These are phyloP conservation scores for Claviceps quebecensis DNA, from an alignment of 2,329 filamentous ascomycete genomes.

Conservation along the genomic window DNA sequence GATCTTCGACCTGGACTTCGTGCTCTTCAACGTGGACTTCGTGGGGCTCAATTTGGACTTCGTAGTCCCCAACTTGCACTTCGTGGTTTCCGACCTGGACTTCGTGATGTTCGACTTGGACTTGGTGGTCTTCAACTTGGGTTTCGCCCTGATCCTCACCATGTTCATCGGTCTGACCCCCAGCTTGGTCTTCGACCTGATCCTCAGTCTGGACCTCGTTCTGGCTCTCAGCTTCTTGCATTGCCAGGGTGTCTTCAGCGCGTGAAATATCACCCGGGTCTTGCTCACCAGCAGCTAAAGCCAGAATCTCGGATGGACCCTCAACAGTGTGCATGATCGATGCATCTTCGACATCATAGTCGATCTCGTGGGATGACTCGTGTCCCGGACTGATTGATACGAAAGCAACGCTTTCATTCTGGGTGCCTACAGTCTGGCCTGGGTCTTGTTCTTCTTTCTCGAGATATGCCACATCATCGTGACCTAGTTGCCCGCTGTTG, in stretches of 20 bases:
- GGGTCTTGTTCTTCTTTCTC: conserved; percentile 2
- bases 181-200: not conserved
- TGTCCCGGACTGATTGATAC: conserved; percentile 4
- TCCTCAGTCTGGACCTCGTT: conserved; percentile 5
- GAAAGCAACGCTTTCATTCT: conserved; percentile 2
- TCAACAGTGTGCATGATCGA: not conserved
- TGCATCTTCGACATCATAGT: conserved; percentile 19
- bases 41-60: too few relatives aligned
- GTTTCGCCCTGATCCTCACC: too few relatives aligned
- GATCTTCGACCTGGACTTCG: conserved; percentile 2
- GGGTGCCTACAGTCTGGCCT: not conserved
- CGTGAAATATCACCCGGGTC: not conserved
- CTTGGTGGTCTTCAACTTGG: too few relatives aligned
- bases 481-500: conserved; percentile 4
- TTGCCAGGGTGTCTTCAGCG: not conserved
- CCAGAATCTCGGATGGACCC: not conserved
- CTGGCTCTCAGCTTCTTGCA: not conserved
- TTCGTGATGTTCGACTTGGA: too few relatives aligned
- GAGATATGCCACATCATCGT: conserved; percentile 7
- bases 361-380: conserved; percentile 20
- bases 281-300: not conserved
- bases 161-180: too few relatives aligned
- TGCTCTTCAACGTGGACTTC: not conserved
- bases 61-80: too few relatives aligned
- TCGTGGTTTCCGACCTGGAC: too few relatives aligned